Percentiles rank a stretch among this genome's conserved stretches.
Conservation (phyloP, 192 early-diverging fungal genomes). For the Backusella morwellensis region DNA sequence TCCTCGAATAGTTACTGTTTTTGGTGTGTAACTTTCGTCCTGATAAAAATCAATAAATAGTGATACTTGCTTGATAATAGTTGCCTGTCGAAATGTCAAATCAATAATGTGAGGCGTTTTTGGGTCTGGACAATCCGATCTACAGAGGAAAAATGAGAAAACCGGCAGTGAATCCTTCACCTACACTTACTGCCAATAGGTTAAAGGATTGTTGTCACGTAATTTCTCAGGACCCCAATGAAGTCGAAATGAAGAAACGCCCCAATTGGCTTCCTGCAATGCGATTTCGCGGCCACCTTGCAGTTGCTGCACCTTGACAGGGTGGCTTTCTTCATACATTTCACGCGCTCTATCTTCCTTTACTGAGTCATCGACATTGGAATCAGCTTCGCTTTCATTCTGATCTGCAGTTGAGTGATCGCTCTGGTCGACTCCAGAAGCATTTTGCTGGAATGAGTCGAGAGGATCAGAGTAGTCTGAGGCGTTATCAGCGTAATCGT, state of each 20-base stretch:
- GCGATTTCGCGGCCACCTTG: conserved; percentile 59
- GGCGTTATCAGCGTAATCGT: neutral
- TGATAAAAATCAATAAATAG: conserved; percentile 69
- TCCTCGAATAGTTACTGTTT: conserved; percentile 57
- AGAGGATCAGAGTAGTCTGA: neutral
- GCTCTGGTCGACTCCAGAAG: neutral
- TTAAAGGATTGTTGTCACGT: conserved; percentile 61
- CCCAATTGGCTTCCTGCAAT: conserved; percentile 54
- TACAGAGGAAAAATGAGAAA: conserved; percentile 2
- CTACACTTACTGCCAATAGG: conserved; percentile 76
- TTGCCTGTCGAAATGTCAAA: conserved; percentile 66
- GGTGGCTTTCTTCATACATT: conserved; percentile 21
- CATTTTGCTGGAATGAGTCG: neutral
- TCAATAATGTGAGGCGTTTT: conserved; percentile 74
- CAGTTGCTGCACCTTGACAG: conserved; percentile 21
- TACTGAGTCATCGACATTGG: conserved; percentile 3
- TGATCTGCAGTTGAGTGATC: neutral
- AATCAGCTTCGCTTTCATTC: neutral
- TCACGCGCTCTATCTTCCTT: conserved; percentile 5
- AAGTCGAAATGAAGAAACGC: conserved; percentile 64
- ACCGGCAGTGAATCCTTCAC: neutral
- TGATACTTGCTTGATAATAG: conserved; percentile 57
- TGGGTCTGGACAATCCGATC: conserved; percentile 61
- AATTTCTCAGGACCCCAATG: conserved; percentile 63
- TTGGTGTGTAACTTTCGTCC: conserved; percentile 85